These are phyloP conservation scores for Nicotiana noctiflora DNA, from an alignment of 257 asterid species.

Conservation along the genomic window DNA sequence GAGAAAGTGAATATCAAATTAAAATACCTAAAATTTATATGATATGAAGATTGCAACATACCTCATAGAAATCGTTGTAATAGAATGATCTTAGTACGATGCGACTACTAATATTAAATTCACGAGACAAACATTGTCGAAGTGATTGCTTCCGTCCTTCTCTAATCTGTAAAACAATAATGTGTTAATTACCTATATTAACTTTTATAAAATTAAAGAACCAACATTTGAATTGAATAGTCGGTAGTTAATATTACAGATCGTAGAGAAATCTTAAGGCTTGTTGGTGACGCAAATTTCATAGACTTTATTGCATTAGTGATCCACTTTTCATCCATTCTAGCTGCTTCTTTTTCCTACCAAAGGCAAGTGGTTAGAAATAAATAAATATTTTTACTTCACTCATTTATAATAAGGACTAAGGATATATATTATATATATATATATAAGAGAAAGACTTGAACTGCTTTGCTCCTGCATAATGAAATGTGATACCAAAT, in stretches of 20 bases:
- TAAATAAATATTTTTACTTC: too few species aligned
- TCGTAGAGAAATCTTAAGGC: constrained; percentile 15
- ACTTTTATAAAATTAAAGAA: not conserved
- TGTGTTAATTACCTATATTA: too few species aligned
- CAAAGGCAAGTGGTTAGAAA: too few species aligned
- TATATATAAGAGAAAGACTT: too few species aligned
- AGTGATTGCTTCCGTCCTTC: constrained; percentile 4
- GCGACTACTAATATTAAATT: constrained; percentile 12
- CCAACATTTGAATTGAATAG: not conserved
- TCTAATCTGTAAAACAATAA: constrained; percentile 5
- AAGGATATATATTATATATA: too few species aligned
- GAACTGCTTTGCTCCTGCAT: not conserved
- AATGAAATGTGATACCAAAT: not conserved
- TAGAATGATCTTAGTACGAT: not conserved
- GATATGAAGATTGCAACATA: not conserved
- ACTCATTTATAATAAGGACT: too few species aligned
- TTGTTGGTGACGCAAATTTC: constrained; percentile 19
- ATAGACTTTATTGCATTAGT: constrained; percentile 8
- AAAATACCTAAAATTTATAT: not conserved
- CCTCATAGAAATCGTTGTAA: constrained; percentile 15
- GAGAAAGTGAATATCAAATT: too few species aligned
- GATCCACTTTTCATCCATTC: constrained; percentile 12
- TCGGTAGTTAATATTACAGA: not conserved
- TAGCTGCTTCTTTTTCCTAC: not conserved
- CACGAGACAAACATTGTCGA: constrained; percentile 7